Evolutionary conservation across 2,329 filamentous ascomycete genomes (phyloP).

Genomic region (Sarocladium oryzae): DNA sequence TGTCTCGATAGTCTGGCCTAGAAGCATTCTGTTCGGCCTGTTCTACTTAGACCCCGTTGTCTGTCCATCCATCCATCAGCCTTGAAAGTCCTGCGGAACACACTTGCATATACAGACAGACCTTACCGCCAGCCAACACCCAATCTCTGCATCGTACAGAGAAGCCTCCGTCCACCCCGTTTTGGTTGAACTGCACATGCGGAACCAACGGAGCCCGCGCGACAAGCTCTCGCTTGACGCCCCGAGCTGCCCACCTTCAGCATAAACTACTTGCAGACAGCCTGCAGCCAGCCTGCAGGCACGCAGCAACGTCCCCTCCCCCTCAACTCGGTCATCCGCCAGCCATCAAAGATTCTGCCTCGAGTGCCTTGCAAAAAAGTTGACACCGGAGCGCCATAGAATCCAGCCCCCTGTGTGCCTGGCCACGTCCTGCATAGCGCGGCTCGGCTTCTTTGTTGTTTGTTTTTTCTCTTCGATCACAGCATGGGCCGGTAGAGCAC

Average conservation of each 20-base stretch:
- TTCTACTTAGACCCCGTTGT: not conserved
- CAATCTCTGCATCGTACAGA: not conserved
- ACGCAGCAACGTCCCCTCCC: not conserved
- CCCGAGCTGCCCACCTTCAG: not conserved
- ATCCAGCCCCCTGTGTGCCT: too few relatives aligned
- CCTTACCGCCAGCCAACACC: not conserved
- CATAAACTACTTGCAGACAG: not conserved
- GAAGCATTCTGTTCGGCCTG: not conserved
- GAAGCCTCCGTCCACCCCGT: slow-evolving; percentile 6
- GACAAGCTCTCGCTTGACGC: slow-evolving; percentile 7
- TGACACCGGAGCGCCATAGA: too few relatives aligned
- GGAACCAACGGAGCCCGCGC: slow-evolving; percentile 6
- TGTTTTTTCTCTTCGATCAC: not conserved
- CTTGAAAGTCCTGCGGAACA: not conserved
- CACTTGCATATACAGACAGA: too few relatives aligned
- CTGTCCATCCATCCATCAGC: slow-evolving; percentile 1
- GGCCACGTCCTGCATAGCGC: too few relatives aligned
- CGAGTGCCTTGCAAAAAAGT: too few relatives aligned
- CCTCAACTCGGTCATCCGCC: not conserved
- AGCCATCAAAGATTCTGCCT: not conserved
- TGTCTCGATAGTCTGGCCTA: not conserved
- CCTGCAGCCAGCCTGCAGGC: slow-evolving; percentile 3
- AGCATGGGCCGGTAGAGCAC: not conserved
- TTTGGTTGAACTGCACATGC: slow-evolving; percentile 8
- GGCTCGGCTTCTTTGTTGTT: not conserved